phyloP scores from a whole-genome alignment of 2,329 filamentous ascomycete genomes.

The Fonsecaea pugnacius region DNA sequence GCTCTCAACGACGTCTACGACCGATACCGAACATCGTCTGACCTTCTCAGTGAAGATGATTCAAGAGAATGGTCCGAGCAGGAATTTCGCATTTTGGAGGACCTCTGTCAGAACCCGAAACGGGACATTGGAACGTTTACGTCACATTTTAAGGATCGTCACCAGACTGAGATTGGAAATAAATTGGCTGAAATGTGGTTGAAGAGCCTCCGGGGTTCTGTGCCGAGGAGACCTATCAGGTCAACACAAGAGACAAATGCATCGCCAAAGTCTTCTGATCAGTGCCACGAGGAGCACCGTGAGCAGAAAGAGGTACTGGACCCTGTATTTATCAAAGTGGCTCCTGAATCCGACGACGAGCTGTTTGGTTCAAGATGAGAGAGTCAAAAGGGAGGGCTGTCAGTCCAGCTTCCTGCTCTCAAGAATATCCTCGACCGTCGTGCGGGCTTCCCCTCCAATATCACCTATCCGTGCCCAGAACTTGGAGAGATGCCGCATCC shows the following conservation, averaged over 20 bases:
- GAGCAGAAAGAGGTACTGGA: constrained; percentile 2
- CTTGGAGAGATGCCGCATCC: constrained; percentile 56
- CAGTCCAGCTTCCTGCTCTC: constrained; percentile 45
- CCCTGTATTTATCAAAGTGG: constrained; percentile 20
- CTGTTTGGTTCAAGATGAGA: constrained; percentile 21
- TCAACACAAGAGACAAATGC: neutral
- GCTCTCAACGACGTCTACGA: constrained; percentile 31
- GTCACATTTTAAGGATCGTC: constrained; percentile 19
- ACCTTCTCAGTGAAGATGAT: neutral
- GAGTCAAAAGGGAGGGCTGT: constrained; percentile 1
- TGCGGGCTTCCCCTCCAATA: constrained; percentile 51
- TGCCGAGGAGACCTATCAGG: neutral
- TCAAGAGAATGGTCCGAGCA: constrained; percentile 27
- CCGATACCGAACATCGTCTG: constrained; percentile 25
- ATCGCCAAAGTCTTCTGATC: neutral
- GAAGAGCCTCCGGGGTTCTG: constrained; percentile 4
- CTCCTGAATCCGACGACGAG: constrained; percentile 26
- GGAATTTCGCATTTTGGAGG: constrained; percentile 22
- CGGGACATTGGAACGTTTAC: constrained; percentile 23
- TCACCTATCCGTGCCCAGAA: constrained; percentile 56
- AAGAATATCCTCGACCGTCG: constrained; percentile 52
- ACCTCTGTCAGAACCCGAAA: constrained; percentile 24
- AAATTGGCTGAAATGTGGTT: constrained; percentile 36
- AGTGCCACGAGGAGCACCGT: neutral
- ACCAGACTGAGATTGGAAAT: constrained; percentile 29